Percentiles rank a stretch among this genome's conserved stretches.
phyloP scores from a whole-genome alignment of 768 basidiomycete genomes.

The Holtermannia corniformis region DNA sequence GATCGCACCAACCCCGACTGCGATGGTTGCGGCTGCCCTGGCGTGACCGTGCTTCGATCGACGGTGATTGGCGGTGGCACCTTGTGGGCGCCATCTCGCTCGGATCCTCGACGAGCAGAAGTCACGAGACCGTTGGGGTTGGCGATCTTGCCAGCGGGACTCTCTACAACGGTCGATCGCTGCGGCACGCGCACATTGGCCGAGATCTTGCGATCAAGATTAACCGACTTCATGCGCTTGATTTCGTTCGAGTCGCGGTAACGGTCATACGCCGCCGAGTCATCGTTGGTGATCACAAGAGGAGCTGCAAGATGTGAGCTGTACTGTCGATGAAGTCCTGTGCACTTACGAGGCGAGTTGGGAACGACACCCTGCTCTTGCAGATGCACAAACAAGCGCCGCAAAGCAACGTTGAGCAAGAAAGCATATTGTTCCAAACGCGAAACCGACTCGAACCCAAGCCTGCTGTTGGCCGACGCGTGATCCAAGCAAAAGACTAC shows the following conservation, averaged over 20 bases:
- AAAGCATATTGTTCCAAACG: conserved; percentile 96
- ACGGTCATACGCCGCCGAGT: conserved; percentile 50
- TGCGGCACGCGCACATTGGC: conserved; percentile 85
- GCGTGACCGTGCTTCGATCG: neutral
- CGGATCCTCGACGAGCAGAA: conserved; percentile 14
- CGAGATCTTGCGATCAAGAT: conserved; percentile 89
- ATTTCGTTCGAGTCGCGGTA: conserved; percentile 83
- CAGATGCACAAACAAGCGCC: conserved; percentile 67
- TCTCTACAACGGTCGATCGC: conserved; percentile 90
- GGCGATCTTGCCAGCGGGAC: conserved; percentile 77
- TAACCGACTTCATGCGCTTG: conserved; percentile 88
- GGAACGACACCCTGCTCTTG: conserved; percentile 85
- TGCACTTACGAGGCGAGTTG: conserved; percentile 59
- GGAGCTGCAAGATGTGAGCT: neutral
- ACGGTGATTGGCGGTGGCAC: neutral
- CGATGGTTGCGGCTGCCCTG: neutral
- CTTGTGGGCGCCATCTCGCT: neutral
- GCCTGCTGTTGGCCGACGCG: conserved; percentile 54
- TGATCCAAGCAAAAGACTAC: conserved; percentile 71
- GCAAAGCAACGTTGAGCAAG: conserved; percentile 85
- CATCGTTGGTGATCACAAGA: neutral
- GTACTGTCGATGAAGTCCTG: neutral
- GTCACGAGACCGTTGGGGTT: conserved; percentile 48
- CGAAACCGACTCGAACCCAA: conserved; percentile 83
- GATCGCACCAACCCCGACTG: neutral